These are phyloP conservation scores for Leonotis leonurus DNA, from an alignment of 257 asterid species.

Conservation along the genomic window DNA sequence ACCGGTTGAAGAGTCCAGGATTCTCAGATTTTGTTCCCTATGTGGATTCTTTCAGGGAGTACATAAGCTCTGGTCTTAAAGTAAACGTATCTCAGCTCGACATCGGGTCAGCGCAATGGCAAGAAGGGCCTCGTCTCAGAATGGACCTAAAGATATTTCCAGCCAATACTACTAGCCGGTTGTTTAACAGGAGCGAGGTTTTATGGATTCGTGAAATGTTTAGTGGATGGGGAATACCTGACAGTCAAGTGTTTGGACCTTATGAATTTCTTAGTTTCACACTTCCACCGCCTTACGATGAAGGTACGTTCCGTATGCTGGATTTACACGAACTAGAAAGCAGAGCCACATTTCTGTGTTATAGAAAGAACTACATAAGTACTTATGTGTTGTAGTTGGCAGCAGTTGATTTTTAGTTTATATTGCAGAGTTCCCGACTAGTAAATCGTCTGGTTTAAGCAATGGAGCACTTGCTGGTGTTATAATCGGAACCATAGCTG, in stretches of 20 bases:
- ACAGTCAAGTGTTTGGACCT: conserved; percentile 72
- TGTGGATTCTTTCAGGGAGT: conserved; percentile 32
- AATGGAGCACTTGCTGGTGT: conserved; percentile 80
- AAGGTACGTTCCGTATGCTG: conserved; percentile 37
- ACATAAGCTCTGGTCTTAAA: conserved; percentile 52
- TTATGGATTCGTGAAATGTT: conserved; percentile 53
- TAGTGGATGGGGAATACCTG: conserved; percentile 74
- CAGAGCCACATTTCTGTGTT: background rate
- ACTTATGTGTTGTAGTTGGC: background rate
- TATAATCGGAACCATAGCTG: conserved; percentile 72
- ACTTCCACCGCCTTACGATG: conserved; percentile 48
- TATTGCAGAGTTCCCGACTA: conserved; percentile 36
- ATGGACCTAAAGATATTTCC: conserved; percentile 83
- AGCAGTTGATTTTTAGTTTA: conserved; percentile 17
- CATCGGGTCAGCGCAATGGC: conserved; percentile 48
- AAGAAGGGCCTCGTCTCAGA: conserved; percentile 71
- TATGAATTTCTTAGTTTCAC: conserved; percentile 85
- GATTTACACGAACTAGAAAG: background rate
- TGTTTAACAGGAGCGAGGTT: conserved; percentile 64
- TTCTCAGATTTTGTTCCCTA: conserved; percentile 67
- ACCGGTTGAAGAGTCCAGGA: conserved; percentile 91
- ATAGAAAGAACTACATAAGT: too few species aligned
- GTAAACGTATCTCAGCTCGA: conserved; percentile 56
- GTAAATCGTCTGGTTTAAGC: conserved; percentile 55
- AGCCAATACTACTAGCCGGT: conserved; percentile 13